phyloP scores from a whole-genome alignment of 2,329 filamentous ascomycete species.

The Colletotrichum theobromicola region DNA sequence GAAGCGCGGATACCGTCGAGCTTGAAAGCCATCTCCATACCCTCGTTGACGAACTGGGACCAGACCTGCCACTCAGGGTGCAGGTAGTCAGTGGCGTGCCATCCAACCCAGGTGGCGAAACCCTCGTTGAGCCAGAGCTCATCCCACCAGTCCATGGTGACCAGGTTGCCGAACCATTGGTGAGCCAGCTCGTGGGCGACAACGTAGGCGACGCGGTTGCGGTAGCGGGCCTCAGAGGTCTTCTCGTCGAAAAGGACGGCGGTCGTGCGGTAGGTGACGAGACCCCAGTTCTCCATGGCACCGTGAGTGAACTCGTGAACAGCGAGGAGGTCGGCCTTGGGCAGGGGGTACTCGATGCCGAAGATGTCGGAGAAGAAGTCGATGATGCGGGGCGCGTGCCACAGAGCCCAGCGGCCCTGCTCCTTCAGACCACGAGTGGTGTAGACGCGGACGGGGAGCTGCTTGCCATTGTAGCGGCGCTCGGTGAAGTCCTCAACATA shows the following conservation, averaged over 20 bases:
- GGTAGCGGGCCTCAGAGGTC: conserved; percentile 87
- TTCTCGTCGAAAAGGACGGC: conserved; percentile 96
- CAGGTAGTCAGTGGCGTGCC: conserved; percentile 88
- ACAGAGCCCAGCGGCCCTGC: conserved; percentile 86
- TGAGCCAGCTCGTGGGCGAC: conserved; percentile 98
- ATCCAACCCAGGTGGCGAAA: conserved; percentile 98
- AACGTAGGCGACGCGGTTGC: conserved; percentile 94
- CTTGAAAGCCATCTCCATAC: conserved; percentile 88
- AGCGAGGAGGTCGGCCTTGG: conserved; percentile 88
- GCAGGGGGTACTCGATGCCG: conserved; percentile 88
- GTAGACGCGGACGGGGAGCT: conserved; percentile 92
- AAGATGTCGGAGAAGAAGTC: conserved; percentile 98
- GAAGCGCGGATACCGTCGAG: conserved; percentile 90
- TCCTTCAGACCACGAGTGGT: conserved; percentile 94
- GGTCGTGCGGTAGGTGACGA: conserved; percentile 95
- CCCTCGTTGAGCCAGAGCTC: conserved; percentile 95
- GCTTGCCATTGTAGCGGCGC: conserved; percentile 89
- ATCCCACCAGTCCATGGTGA: conserved; percentile 97
- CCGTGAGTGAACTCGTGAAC: conserved; percentile 90
- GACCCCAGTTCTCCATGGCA: conserved; percentile 96
- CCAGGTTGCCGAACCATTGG: conserved; percentile 95
- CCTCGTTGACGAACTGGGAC: conserved; percentile 96
- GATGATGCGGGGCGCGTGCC: conserved; percentile 91
- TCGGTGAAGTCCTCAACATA: conserved; percentile 92
- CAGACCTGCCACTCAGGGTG: conserved; percentile 98